Evolutionary conservation across 345 rosid genomes (phyloP).

Genomic region (Reutealis trisperma): DNA sequence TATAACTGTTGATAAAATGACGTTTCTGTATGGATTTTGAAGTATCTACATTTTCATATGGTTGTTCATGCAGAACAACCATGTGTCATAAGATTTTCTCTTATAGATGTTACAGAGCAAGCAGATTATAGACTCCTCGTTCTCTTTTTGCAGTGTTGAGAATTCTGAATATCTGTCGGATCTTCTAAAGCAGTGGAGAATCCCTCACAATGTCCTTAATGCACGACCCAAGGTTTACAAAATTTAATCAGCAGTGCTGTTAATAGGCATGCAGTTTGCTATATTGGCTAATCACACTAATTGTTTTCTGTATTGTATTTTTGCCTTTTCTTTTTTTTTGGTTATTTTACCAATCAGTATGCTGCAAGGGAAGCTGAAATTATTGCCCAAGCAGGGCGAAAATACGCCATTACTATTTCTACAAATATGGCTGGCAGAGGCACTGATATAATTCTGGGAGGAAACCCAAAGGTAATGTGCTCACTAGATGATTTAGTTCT

Average conservation of each 20-base stretch:
- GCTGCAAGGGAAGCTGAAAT: constrained; percentile 95
- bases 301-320: constrained; percentile 5
- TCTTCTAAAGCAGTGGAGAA: constrained; percentile 70
- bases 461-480: constrained; percentile 79
- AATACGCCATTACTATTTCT: constrained; percentile 89
- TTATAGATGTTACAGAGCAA: constrained; percentile 5
- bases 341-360: constrained; percentile 49
- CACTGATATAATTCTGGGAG: constrained; percentile 93
- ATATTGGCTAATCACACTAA: background rate
- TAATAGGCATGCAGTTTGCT: constrained; percentile 4
- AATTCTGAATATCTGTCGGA: constrained; percentile 88
- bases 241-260: constrained; percentile 8
- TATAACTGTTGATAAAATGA: background rate
- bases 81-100: background rate
- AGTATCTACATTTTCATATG: background rate
- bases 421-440: constrained; percentile 99
- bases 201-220: constrained; percentile 93
- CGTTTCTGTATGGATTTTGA: background rate
- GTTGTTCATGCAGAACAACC: background rate
- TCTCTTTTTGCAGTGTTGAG: constrained; percentile 71
- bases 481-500: constrained; percentile 15
- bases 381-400: constrained; percentile 93
- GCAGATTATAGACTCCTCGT: constrained; percentile 13
- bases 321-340: constrained; percentile 16
- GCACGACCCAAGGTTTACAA: constrained; percentile 87